phyloP scores from a whole-genome alignment of 768 basidiomycete genomes.

The Mycena pura region DNA sequence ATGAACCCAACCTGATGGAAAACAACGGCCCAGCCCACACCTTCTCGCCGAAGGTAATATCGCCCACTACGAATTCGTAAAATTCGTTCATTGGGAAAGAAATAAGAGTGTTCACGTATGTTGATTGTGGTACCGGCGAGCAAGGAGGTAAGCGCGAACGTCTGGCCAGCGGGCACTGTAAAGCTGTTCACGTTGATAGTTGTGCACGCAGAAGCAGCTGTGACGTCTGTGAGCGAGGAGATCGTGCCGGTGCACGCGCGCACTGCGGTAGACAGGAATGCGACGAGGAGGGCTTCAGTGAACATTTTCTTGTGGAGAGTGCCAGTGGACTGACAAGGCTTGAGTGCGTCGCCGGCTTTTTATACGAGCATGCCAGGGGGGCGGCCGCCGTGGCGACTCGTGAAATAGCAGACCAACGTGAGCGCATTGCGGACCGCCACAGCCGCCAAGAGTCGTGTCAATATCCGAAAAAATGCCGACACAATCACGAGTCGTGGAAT shows the following conservation, averaged over 20 bases:
- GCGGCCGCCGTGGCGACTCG: too few relatives aligned
- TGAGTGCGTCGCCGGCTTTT: too few relatives aligned
- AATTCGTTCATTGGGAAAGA: not conserved
- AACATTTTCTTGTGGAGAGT: not conserved
- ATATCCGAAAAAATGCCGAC: too few relatives aligned
- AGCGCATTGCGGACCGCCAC: too few relatives aligned
- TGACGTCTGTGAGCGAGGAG: conserved; percentile 10
- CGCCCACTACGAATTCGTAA: conserved; percentile 49
- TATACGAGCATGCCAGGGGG: too few relatives aligned
- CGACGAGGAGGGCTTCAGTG: not conserved
- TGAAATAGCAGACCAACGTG: too few relatives aligned
- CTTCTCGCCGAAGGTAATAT: conserved; percentile 60
- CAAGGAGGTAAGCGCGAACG: conserved; percentile 46
- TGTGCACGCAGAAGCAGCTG: conserved; percentile 47
- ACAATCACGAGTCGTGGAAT: too few relatives aligned
- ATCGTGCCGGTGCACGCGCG: conserved; percentile 11
- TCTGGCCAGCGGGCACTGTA: conserved; percentile 48
- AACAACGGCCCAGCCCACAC: conserved; percentile 65
- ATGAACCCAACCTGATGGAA: conserved; percentile 53
- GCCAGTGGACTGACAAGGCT: too few relatives aligned
- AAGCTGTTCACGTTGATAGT: conserved; percentile 53
- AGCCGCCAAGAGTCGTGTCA: too few relatives aligned
- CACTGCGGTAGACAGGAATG: not conserved
- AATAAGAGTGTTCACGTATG: conserved; percentile 42
- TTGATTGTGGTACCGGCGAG: conserved; percentile 50